Conservation (phyloP, 1,284 basidiomycete species). For the Sporisorium iseilematis-ciliati region DNA sequence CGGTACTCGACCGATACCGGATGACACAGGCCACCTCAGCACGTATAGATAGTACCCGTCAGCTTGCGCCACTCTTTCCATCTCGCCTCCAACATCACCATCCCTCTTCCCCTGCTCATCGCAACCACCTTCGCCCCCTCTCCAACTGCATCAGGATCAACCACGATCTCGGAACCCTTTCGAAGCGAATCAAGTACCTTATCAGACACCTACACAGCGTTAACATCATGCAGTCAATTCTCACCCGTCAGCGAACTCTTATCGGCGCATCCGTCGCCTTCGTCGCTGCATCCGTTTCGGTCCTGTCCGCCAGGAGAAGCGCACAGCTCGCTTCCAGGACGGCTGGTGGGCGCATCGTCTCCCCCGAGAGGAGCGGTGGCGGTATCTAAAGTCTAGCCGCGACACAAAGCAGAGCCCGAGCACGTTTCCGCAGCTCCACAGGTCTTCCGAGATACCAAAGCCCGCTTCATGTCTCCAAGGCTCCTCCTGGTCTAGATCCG, state of each 20-base stretch:
- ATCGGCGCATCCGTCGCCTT: constrained; percentile 44
- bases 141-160: background rate
- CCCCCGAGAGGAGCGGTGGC: constrained; percentile 48
- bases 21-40: background rate
- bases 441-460: too few species aligned
- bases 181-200: background rate
- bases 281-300: constrained; percentile 38
- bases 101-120: background rate
- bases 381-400: constrained; percentile 27
- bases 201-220: background rate
- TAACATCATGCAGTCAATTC: constrained; percentile 29
- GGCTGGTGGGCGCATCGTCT: constrained; percentile 41
- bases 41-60: background rate
- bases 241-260: constrained; percentile 34
- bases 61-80: constrained; percentile 1
- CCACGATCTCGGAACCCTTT: background rate
- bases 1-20: constrained; percentile 4
- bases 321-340: constrained; percentile 41
- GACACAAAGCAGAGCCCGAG: background rate
- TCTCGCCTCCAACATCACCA: background rate
- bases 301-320: constrained; percentile 39
- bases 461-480: too few species aligned
- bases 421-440: background rate
- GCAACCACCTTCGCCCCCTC: background rate
- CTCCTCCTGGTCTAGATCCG: too few species aligned